These are phyloP conservation scores for Patellifolia procumbens DNA, from an alignment of 179 eudicot species.

Conservation along the genomic window DNA sequence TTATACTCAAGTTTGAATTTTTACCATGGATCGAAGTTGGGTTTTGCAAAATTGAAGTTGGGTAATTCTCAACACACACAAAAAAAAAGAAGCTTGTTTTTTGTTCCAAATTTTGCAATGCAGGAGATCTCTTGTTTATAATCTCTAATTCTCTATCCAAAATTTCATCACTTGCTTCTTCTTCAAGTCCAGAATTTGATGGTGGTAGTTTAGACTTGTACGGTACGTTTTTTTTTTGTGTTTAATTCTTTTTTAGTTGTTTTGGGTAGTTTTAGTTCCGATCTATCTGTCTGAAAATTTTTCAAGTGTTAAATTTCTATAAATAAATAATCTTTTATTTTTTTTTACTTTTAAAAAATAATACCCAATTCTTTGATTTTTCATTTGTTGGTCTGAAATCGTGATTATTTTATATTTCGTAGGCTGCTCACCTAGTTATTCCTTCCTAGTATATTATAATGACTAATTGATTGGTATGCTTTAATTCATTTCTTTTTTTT, in stretches of 20 bases:
- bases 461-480: conserved; percentile 28
- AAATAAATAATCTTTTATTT: neutral
- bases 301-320: conserved; percentile 11
- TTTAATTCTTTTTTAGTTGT: neutral
- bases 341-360: neutral
- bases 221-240: conserved; percentile 11
- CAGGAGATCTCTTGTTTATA: too few species aligned
- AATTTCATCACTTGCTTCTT: neutral
- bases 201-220: conserved; percentile 12
- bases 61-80: neutral
- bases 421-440: conserved; percentile 28
- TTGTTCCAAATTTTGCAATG: conserved; percentile 17
- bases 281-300: conserved; percentile 27
- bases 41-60: neutral
- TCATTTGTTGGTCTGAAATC: conserved; percentile 1
- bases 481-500: neutral
- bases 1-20: too few species aligned
- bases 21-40: conserved; percentile 7
- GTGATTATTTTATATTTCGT: conserved; percentile 4
- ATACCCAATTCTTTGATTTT: neutral
- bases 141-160: neutral
- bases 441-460: conserved; percentile 23
- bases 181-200: neutral
- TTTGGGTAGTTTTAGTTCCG: too few species aligned
- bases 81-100: neutral